Conservation (phyloP, 441 rosid species). For the Lepidium campestre region DNA sequence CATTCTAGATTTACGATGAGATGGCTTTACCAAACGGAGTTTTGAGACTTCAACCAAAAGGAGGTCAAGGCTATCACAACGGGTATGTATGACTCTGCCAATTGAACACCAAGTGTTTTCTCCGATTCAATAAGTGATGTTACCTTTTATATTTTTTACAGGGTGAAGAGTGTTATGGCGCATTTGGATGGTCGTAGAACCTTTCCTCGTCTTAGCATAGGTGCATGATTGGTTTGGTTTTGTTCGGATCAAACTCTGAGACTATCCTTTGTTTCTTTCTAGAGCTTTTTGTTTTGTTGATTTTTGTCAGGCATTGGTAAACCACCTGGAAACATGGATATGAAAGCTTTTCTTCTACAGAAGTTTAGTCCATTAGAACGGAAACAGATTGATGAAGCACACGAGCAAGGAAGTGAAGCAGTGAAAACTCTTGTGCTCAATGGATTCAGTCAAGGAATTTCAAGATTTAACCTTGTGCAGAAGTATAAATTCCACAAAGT, state of each 20-base stretch:
- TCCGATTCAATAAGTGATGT: not conserved
- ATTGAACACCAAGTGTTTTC: not conserved
- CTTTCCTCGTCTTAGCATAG: constrained; percentile 79
- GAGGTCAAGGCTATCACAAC: constrained; percentile 85
- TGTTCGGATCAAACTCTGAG: not conserved
- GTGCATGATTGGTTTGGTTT: constrained; percentile 24
- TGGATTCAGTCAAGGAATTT: constrained; percentile 55
- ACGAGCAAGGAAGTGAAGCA: constrained; percentile 67
- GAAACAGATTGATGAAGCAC: constrained; percentile 67
- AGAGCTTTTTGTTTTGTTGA: not conserved
- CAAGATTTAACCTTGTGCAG: constrained; percentile 73
- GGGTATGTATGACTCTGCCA: constrained; percentile 42
- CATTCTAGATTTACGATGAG: constrained; percentile 68
- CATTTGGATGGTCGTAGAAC: constrained; percentile 67
- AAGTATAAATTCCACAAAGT: constrained; percentile 80
- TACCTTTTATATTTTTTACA: constrained; percentile 27
- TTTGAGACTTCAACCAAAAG: constrained; percentile 84
- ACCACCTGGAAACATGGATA: constrained; percentile 90
- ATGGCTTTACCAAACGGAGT: constrained; percentile 90
- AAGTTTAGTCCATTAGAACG: constrained; percentile 68
- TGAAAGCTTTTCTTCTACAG: constrained; percentile 87
- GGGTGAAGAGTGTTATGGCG: constrained; percentile 72
- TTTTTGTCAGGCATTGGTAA: constrained; percentile 66
- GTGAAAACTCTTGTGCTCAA: constrained; percentile 52
- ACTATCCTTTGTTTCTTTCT: not conserved